Evolutionary conservation across 2,329 filamentous ascomycete species (phyloP).

Genomic region (Apiospora hydei): DNA sequence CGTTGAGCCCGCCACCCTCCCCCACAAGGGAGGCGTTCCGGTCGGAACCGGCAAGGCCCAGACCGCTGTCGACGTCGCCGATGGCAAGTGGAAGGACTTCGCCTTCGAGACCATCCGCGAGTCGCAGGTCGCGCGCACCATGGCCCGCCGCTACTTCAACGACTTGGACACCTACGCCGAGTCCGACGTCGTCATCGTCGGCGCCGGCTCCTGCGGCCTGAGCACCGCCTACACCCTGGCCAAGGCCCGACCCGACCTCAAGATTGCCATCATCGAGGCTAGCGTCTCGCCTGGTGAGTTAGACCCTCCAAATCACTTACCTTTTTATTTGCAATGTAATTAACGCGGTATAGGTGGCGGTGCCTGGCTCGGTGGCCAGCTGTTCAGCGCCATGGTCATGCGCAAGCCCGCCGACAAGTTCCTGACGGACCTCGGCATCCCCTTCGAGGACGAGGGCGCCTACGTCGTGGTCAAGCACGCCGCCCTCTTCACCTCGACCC

Average conservation of each 20-base stretch:
- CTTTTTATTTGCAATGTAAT: not conserved
- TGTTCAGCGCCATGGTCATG: slow-evolving; percentile 96
- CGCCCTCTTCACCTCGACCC: slow-evolving; percentile 87
- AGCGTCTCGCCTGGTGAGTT: slow-evolving; percentile 74
- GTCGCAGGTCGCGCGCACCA: slow-evolving; percentile 89
- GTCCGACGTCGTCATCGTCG: slow-evolving; percentile 92
- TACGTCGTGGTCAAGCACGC: slow-evolving; percentile 95
- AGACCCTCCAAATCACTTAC: not conserved
- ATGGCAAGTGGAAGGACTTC: slow-evolving; percentile 82
- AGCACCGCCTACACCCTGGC: slow-evolving; percentile 85
- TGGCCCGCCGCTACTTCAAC: slow-evolving; percentile 91
- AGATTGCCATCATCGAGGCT: slow-evolving; percentile 90
- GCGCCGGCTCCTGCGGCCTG: slow-evolving; percentile 87
- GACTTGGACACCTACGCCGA: slow-evolving; percentile 91
- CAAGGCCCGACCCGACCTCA: slow-evolving; percentile 84
- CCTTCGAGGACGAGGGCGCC: slow-evolving; percentile 86
- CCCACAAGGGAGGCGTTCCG: slow-evolving; percentile 54
- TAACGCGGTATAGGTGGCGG: slow-evolving; percentile 69
- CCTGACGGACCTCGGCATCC: slow-evolving; percentile 79
- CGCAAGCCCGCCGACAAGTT: slow-evolving; percentile 90
- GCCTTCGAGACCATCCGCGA: slow-evolving; percentile 87
- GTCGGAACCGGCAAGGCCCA: slow-evolving; percentile 51
- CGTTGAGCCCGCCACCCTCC: slow-evolving; percentile 58
- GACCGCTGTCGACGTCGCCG: slow-evolving; percentile 67
- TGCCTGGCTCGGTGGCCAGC: slow-evolving; percentile 91